These are phyloP conservation scores for Candida silvicultrix DNA, from an alignment of 805 yeast species.

Conservation along the genomic window DNA sequence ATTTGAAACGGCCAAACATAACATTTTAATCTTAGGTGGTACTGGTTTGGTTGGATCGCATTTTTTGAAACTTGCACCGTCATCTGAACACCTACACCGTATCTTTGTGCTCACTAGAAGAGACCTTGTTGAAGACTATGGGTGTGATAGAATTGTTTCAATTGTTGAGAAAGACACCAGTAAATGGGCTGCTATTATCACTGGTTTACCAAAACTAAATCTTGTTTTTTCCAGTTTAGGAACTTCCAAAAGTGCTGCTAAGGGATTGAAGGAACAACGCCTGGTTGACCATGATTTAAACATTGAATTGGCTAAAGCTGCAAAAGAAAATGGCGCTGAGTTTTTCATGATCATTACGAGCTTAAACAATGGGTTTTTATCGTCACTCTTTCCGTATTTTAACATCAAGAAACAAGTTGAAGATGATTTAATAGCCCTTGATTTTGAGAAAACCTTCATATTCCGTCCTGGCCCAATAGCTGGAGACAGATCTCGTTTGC, in stretches of 20 bases:
- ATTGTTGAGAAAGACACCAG: background rate
- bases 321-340: conserved; percentile 2
- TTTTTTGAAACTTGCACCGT: background rate
- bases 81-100: background rate
- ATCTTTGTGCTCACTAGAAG: background rate
- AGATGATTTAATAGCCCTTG: conserved; percentile 8
- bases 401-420: conserved; percentile 7
- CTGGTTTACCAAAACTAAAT: background rate
- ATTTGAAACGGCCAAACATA: background rate
- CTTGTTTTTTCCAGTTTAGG: background rate
- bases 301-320: background rate
- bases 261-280: background rate
- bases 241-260: background rate
- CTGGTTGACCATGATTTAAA: background rate
- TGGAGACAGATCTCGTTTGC: conserved; percentile 7
- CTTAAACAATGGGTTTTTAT: conserved; percentile 15
- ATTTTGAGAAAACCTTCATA: conserved; percentile 10
- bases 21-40: background rate
- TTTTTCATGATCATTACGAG: conserved; percentile 17
- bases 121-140: background rate
- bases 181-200: background rate
- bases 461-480: conserved; percentile 23
- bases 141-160: background rate
- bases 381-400: background rate
- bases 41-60: background rate